Conservation (phyloP, 2,329 filamentous ascomycete genomes). For the Ceratocystiopsis brevicomis region DNA sequence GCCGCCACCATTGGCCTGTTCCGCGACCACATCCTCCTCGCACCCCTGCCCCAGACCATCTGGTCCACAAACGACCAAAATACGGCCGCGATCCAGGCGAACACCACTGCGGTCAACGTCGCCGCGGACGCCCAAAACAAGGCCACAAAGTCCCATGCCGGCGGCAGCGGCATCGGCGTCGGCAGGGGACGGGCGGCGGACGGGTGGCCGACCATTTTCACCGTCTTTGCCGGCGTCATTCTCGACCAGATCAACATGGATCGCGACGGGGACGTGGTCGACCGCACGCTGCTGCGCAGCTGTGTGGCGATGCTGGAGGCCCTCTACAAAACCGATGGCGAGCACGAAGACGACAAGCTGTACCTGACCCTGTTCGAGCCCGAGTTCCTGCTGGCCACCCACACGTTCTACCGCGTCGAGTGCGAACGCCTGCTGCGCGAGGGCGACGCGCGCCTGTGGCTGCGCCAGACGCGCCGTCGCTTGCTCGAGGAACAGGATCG, state of each 20-base stretch:
- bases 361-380: constrained; percentile 73
- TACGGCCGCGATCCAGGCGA: neutral
- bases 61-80: constrained; percentile 1
- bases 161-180: constrained; percentile 11
- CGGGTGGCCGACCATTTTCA: constrained; percentile 32
- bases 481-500: constrained; percentile 66
- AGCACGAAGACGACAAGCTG: constrained; percentile 60
- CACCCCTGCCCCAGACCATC: constrained; percentile 13
- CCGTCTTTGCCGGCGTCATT: constrained; percentile 62
- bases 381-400: constrained; percentile 52
- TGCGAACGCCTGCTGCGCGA: constrained; percentile 56
- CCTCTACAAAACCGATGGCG: constrained; percentile 64
- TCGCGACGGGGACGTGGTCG: constrained; percentile 72
- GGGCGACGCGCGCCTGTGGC: constrained; percentile 65
- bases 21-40: constrained; percentile 63
- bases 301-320: constrained; percentile 80
- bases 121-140: no score
- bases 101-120: neutral
- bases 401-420: constrained; percentile 56
- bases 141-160: neutral
- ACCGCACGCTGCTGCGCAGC: constrained; percentile 62
- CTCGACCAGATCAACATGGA: constrained; percentile 89
- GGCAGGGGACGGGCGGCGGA: no score
- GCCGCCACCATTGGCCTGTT: constrained; percentile 72
- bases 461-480: constrained; percentile 54